Percentiles rank a stretch among this genome's conserved stretches.
phyloP scores from a whole-genome alignment of 2,329 filamentous ascomycete species.

The Curvularia verruculosa region DNA sequence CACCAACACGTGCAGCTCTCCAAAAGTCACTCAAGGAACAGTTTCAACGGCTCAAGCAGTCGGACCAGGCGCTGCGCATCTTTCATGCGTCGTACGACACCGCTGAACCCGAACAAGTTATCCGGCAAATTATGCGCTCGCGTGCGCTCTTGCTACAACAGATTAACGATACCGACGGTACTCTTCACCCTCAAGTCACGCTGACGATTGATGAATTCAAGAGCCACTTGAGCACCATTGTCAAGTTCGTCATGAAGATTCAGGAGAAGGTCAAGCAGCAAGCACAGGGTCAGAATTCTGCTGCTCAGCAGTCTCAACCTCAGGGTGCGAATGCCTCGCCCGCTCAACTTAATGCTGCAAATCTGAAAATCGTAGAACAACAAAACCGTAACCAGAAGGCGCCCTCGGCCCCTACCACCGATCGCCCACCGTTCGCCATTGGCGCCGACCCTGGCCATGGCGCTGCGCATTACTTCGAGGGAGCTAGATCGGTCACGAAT shows the following conservation, averaged over 20 bases:
- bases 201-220: slow-evolving; percentile 39
- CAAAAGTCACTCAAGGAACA: slow-evolving; percentile 37
- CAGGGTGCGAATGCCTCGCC: slow-evolving; percentile 27
- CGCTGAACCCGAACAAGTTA: slow-evolving; percentile 32
- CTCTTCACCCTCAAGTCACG: slow-evolving; percentile 38
- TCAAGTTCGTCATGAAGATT: slow-evolving; percentile 39
- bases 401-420: slow-evolving; percentile 57
- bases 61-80: slow-evolving; percentile 40
- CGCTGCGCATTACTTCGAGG: slow-evolving; percentile 61
- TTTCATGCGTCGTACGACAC: slow-evolving; percentile 38
- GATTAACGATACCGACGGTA: slow-evolving; percentile 36
- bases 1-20: slow-evolving; percentile 33
- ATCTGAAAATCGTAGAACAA: slow-evolving; percentile 51
- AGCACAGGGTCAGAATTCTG: slow-evolving; percentile 22
- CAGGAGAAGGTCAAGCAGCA: slow-evolving; percentile 32
- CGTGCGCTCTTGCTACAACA: slow-evolving; percentile 37
- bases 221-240: slow-evolving; percentile 30
- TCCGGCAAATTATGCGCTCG: slow-evolving; percentile 35
- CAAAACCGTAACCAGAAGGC: slow-evolving; percentile 57
- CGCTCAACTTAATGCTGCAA: slow-evolving; percentile 47
- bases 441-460: slow-evolving; percentile 62
- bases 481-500: slow-evolving; percentile 60
- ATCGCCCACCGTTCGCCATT: slow-evolving; percentile 60
- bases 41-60: slow-evolving; percentile 34
- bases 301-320: slow-evolving; percentile 25